Evolutionary conservation across 768 basidiomycete genomes (phyloP).

Genomic region (Saitozyma podzolica): DNA sequence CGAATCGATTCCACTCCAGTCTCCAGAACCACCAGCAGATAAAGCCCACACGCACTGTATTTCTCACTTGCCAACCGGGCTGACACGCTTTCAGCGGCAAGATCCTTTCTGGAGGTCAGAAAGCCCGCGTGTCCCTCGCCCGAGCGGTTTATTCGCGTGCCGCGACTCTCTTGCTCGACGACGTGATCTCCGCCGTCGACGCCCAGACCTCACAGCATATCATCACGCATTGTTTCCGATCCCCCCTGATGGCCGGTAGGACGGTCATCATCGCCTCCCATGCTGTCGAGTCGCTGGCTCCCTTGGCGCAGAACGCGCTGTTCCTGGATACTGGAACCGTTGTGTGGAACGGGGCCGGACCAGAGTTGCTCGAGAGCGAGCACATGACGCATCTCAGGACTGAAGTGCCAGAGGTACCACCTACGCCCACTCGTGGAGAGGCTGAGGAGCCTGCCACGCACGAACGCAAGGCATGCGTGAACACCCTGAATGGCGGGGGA

Average conservation of each 20-base stretch:
- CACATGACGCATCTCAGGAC: slow-evolving; percentile 37
- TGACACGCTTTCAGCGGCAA: slow-evolving; percentile 16
- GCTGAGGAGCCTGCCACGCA: too few species aligned
- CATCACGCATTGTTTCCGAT: slow-evolving; percentile 57
- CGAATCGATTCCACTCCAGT: slow-evolving; percentile 18
- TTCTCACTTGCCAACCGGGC: background rate
- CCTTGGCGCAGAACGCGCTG: slow-evolving; percentile 43
- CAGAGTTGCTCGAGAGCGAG: slow-evolving; percentile 24
- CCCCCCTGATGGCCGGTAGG: slow-evolving; percentile 57
- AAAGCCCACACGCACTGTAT: too few species aligned
- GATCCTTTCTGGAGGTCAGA: slow-evolving; percentile 60
- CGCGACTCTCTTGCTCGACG: slow-evolving; percentile 65
- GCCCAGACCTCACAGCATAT: slow-evolving; percentile 61
- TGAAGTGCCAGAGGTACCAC: too few species aligned
- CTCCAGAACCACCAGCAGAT: slow-evolving; percentile 27
- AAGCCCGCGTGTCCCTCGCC: slow-evolving; percentile 63
- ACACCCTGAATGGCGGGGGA: background rate
- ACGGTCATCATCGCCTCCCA: slow-evolving; percentile 60
- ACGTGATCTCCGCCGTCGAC: slow-evolving; percentile 67
- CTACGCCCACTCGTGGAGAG: too few species aligned
- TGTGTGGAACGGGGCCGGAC: slow-evolving; percentile 26
- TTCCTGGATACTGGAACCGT: slow-evolving; percentile 36
- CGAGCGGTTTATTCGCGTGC: slow-evolving; percentile 65
- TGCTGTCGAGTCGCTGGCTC: slow-evolving; percentile 46
- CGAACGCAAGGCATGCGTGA: background rate